These are phyloP conservation scores for Yamadazyma atlantica DNA, from an alignment of 1,139 yeast genomes.

Conservation along the genomic window DNA sequence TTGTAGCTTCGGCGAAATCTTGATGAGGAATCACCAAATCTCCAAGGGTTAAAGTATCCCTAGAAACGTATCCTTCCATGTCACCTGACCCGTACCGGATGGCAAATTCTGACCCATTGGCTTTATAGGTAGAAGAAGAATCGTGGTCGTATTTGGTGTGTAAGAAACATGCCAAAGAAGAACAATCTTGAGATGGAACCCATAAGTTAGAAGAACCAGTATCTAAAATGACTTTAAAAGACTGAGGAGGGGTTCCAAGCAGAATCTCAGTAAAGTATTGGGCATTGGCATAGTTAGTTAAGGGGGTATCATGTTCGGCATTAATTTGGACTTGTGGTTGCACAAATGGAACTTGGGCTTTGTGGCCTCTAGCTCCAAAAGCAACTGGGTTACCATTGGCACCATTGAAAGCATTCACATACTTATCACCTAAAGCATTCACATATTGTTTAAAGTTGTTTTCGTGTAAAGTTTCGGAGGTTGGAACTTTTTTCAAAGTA, in stretches of 20 bases:
- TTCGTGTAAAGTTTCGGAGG: conserved; percentile 61
- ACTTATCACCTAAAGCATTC: conserved; percentile 70
- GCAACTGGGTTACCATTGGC: conserved; percentile 26
- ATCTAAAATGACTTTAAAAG: conserved; percentile 86
- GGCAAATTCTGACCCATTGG: conserved; percentile 81
- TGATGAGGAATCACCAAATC: conserved; percentile 82
- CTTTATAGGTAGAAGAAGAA: conserved; percentile 73
- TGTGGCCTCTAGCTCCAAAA: conserved; percentile 16
- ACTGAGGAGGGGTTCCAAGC: conserved; percentile 90
- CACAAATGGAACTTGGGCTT: conserved; percentile 48
- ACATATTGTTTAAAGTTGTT: conserved; percentile 63
- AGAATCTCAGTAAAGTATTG: conserved; percentile 90
- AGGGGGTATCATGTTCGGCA: conserved; percentile 66
- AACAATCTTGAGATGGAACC: conserved; percentile 90
- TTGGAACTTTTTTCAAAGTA: conserved; percentile 61
- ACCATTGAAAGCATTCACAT: conserved; percentile 54
- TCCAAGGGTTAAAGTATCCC: conserved; percentile 77
- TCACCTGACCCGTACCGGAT: conserved; percentile 93
- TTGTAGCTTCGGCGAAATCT: conserved; percentile 95
- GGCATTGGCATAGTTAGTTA: conserved; percentile 90
- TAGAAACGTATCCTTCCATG: conserved; percentile 86
- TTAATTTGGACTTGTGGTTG: conserved; percentile 13
- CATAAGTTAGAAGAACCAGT: conserved; percentile 96
- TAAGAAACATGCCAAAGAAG: conserved; percentile 91
- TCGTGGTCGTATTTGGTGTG: conserved; percentile 88